Conservation (phyloP, 225 moss, liverwort and hornwort genomes). For the Pleurozium schreberi region DNA sequence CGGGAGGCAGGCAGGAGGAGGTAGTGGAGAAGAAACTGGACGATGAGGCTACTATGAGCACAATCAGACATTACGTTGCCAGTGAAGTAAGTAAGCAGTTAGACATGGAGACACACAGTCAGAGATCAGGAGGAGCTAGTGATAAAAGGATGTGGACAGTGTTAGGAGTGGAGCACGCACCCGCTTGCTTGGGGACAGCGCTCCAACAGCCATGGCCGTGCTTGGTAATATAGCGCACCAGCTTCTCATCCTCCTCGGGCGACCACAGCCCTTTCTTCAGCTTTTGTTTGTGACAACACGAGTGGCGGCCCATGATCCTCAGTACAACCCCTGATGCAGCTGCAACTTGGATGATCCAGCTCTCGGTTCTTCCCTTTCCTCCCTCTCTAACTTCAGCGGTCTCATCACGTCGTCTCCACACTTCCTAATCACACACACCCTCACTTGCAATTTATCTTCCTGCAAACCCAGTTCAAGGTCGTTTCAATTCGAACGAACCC, state of each 20-base stretch:
- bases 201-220: slow-evolving; percentile 99
- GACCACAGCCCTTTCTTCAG: slow-evolving; percentile 97
- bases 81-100: not conserved
- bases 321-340: not conserved
- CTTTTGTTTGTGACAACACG: slow-evolving; percentile 81
- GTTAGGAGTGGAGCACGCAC: slow-evolving; percentile 13
- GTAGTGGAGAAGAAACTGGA: not conserved
- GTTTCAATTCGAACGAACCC: not conserved
- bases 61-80: not conserved
- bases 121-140: not conserved
- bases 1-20: not conserved
- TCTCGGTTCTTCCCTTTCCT: not conserved
- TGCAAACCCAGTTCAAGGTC: not conserved
- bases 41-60: not conserved
- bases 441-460: not conserved
- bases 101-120: not conserved
- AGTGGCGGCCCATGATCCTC: slow-evolving; percentile 77
- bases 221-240: slow-evolving; percentile 73
- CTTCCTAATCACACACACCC: not conserved
- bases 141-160: not conserved
- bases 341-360: not conserved
- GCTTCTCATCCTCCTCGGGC: slow-evolving; percentile 93
- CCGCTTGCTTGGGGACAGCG: slow-evolving; percentile 88
- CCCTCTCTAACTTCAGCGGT: not conserved
- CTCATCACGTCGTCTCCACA: not conserved